Evolutionary conservation across 176 grass and related monocot genomes (phyloP), one percentile per base, ranked within the genome.

Genomic region (Pontederia paniculata): DNA sequence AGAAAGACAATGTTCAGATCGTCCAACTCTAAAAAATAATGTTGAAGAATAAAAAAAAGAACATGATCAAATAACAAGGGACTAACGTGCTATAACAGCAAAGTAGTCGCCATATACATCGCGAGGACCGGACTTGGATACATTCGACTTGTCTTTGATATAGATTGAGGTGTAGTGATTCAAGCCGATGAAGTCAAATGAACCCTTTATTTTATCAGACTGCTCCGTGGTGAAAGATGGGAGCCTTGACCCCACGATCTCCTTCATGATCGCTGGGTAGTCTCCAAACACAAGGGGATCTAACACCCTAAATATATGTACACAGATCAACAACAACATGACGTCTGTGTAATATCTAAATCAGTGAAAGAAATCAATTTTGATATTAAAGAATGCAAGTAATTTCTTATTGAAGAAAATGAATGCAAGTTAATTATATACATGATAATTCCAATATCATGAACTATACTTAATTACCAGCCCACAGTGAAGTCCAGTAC

Each of bases 261-360:
- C 58, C 80, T 80, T 89, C 89, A 95, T 89, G 48, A 86, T 60
- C 20, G 71, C 54, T 9, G 89, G 89, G 23, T 95, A 95, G 25
- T 89, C 82, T 65, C 89, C 89, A 19, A 78, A 65, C 8, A 95
- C 85, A 57, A 95, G 70, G 15, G 89, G 89, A 28, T 86, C 60
- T 55, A 78, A 14, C 37, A 86, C 69, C 78, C 89, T 87, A 17
- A 44, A 7, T 41, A 42, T 17, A 14, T 18, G 8, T 1, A 37
- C 17, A 10, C 10, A 54, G 48, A 2, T 3, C 12, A 23, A 48
- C 10, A 21, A 44, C 15, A 22, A 50, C 8, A 11, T 45, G 1
- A 44, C 7, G 5, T 5, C 28, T 6, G 7, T 37, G 28, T 37
- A 6, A 37, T 6, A 2, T 37, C 28, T 5, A 37, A 37, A 37